Evolutionary conservation across 1,284 basidiomycete species (phyloP).

Genomic region (Veloboletus limbatus): DNA sequence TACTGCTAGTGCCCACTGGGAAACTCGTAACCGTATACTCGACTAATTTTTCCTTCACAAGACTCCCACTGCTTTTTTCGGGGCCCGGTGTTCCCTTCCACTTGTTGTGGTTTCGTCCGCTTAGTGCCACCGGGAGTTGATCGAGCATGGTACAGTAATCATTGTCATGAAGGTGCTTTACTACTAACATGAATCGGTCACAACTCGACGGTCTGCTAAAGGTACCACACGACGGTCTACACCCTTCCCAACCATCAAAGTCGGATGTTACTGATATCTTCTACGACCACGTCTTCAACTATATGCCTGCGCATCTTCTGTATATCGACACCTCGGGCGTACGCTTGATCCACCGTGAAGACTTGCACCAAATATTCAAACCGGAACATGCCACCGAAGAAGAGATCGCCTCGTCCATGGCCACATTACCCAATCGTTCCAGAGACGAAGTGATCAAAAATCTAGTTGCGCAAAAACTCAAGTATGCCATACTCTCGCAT

Average conservation of each 20-base stretch:
- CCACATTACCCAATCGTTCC: constrained; percentile 2
- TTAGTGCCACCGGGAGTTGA: no score
- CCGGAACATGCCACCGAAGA: constrained; percentile 6
- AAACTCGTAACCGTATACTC: no score
- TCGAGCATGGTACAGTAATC: constrained; percentile 5
- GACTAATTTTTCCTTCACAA: no score
- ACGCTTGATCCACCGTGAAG: constrained; percentile 16
- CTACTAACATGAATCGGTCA: no score
- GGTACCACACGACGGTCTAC: no score
- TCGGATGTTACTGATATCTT: constrained; percentile 8
- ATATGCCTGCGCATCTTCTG: constrained; percentile 23
- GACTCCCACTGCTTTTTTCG: no score
- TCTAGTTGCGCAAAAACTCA: constrained; percentile 10
- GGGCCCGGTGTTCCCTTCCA: no score
- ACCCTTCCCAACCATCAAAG: not conserved
- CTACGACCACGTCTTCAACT: constrained; percentile 23
- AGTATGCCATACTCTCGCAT: constrained; percentile 24
- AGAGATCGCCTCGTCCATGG: no score
- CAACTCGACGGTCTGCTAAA: no score
- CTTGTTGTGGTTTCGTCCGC: no score
- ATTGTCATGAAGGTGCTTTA: no score
- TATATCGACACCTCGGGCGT: constrained; percentile 9
- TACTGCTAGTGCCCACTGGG: no score
- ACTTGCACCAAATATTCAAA: constrained; percentile 7
- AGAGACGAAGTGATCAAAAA: constrained; percentile 3